Evolutionary conservation across 179 eudicot genomes (phyloP).

Genomic region (Corrigiola litoralis): DNA sequence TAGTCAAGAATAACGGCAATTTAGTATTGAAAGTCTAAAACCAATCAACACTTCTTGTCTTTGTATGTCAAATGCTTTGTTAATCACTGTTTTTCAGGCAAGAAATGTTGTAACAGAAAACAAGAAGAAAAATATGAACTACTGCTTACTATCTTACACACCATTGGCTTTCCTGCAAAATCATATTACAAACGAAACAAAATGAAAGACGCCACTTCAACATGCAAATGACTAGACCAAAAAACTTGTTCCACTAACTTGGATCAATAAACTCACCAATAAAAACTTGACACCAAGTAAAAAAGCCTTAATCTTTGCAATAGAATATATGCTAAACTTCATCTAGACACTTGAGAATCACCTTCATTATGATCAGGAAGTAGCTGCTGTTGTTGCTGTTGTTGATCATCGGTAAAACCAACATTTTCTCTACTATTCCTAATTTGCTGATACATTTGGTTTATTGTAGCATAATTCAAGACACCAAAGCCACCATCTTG

Average conservation of each 20-base stretch:
- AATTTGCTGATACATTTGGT: slow-evolving; percentile 27
- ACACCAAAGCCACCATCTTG: slow-evolving; percentile 18
- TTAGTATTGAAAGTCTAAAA: not conserved
- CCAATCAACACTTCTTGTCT: not conserved
- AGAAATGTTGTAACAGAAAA: not conserved
- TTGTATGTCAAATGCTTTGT: not conserved
- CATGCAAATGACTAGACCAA: not conserved
- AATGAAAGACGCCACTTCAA: not conserved
- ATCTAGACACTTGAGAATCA: slow-evolving; percentile 21
- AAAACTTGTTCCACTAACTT: not conserved
- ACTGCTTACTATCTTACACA: not conserved
- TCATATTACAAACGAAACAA: not conserved
- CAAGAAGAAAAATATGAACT: not conserved
- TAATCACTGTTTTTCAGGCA: not conserved
- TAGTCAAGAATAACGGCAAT: not conserved
- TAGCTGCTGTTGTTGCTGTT: slow-evolving; percentile 5
- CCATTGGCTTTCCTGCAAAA: not conserved
- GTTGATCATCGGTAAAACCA: slow-evolving; percentile 16
- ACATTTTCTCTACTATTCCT: slow-evolving; percentile 9
- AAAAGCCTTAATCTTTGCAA: not conserved
- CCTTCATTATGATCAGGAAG: slow-evolving; percentile 14
- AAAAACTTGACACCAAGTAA: not conserved
- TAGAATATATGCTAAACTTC: not conserved
- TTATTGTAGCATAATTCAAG: slow-evolving; percentile 28
- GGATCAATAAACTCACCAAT: slow-evolving; percentile 1